Evolutionary conservation across 495 filamentous ascomycete genomes (phyloP).

Genomic region (Thozetella sp.): DNA sequence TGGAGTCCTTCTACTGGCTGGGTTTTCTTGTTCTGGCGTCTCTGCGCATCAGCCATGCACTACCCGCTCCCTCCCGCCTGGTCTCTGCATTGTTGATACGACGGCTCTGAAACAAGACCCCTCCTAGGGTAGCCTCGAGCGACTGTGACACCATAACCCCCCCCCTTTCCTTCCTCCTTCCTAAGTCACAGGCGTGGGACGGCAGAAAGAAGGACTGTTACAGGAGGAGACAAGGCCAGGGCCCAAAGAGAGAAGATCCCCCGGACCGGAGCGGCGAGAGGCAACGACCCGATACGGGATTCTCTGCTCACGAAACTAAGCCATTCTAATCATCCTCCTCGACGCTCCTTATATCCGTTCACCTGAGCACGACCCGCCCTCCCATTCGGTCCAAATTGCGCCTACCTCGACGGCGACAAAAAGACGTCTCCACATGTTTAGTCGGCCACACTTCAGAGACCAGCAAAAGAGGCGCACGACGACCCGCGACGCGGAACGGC

Average conservation of each 20-base stretch:
- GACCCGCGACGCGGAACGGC: conserved; percentile 23
- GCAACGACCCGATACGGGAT: conserved; percentile 7
- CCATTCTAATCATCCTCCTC: background rate
- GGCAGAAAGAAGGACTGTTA: conserved; percentile 18
- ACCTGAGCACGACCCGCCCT: conserved; percentile 2
- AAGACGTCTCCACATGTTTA: conserved; percentile 46
- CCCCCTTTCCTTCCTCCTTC: background rate
- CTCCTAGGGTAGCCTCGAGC: conserved; percentile 15
- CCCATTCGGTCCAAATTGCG: conserved; percentile 6
- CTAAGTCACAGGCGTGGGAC: conserved; percentile 4
- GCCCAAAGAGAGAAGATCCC: conserved; percentile 19
- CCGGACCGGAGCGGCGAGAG: conserved; percentile 11
- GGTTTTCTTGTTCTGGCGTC: conserved; percentile 10
- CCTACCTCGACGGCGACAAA: conserved; percentile 10
- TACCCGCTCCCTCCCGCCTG: conserved; percentile 13
- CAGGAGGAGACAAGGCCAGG: conserved; percentile 16
- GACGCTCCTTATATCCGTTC: conserved; percentile 5
- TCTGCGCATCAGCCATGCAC: conserved; percentile 20
- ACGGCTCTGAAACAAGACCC: conserved; percentile 30
- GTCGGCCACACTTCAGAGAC: conserved; percentile 45
- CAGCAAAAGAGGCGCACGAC: conserved; percentile 18
- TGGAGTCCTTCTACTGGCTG: conserved; percentile 8
- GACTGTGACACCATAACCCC: conserved; percentile 12
- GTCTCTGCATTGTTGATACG: conserved; percentile 36
- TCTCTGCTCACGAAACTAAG: background rate